These are phyloP conservation scores for Phytopythium cucurbitacearum DNA, from an alignment of 352 stramenopile genomes.

Conservation along the genomic window DNA sequence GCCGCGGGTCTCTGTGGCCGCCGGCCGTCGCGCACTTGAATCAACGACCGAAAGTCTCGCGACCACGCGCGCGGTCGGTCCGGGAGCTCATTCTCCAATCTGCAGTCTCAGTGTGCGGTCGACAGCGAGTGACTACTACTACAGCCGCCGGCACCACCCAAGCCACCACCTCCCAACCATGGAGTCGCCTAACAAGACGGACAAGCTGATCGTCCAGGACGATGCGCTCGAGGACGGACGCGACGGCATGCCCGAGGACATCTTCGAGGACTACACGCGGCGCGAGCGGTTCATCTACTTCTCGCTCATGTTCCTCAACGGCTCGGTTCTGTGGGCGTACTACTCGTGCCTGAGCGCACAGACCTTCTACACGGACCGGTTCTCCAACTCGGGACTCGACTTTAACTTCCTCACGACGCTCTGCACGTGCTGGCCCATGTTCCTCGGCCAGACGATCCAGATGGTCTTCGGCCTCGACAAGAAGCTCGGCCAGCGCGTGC, in stretches of 20 bases:
- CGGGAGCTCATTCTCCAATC: constrained; percentile 5
- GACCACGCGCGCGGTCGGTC: too few species aligned
- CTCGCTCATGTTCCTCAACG: constrained; percentile 51
- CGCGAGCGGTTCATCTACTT: constrained; percentile 38
- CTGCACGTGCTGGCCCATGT: constrained; percentile 38
- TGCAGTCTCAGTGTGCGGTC: neutral
- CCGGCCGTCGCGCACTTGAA: too few species aligned
- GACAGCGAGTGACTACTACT: neutral
- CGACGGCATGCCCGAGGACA: constrained; percentile 33
- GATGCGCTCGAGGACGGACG: constrained; percentile 8
- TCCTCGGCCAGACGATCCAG: constrained; percentile 32
- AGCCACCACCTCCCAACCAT: neutral
- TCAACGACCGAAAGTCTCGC: too few species aligned
- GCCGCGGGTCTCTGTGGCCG: too few species aligned
- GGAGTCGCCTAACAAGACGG: constrained; percentile 18
- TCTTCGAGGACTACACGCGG: constrained; percentile 35
- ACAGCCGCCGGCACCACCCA: neutral
- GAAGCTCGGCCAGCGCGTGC: constrained; percentile 21
- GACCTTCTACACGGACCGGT: constrained; percentile 38
- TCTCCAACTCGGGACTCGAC: constrained; percentile 29
- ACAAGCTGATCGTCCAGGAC: constrained; percentile 17
- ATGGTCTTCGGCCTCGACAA: constrained; percentile 43
- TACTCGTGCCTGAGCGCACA: constrained; percentile 56
- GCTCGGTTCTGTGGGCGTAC: constrained; percentile 52
- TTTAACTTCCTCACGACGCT: constrained; percentile 53